These are phyloP conservation scores for Neonectria punicea DNA, from an alignment of 2,329 filamentous ascomycete species.

Conservation along the genomic window DNA sequence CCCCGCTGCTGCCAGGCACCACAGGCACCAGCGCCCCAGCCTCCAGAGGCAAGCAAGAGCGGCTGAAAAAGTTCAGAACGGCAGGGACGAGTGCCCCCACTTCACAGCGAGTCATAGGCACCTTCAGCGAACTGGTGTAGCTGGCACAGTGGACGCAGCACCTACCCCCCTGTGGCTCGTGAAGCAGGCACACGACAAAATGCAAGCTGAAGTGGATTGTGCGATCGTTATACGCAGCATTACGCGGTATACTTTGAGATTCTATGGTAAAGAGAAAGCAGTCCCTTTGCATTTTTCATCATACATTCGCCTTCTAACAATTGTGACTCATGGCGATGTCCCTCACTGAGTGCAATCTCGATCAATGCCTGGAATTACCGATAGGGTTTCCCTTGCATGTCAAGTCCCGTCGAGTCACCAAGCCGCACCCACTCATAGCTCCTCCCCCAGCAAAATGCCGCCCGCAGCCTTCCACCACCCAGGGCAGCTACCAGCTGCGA, in stretches of 20 bases:
- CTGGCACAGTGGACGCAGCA: not conserved
- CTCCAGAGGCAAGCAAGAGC: not conserved
- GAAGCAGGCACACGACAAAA: not conserved
- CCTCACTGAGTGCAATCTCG: not conserved
- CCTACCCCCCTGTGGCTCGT: not conserved
- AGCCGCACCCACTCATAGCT: conserved; percentile 18
- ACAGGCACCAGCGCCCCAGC: conserved; percentile 7
- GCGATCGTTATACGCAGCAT: not conserved
- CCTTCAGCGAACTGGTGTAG: not conserved
- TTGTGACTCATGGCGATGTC: conserved; percentile 1
- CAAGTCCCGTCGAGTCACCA: conserved; percentile 22
- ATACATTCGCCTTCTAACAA: not conserved
- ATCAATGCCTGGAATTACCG: not conserved
- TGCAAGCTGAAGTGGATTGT: not conserved
- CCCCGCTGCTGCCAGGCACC: conserved; percentile 33
- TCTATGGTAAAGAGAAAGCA: not conserved
- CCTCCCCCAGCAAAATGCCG: conserved; percentile 9
- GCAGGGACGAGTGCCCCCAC: not conserved
- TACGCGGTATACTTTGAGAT: not conserved
- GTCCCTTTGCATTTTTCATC: not conserved
- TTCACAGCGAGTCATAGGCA: not conserved
- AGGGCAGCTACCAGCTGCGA: conserved; percentile 21
- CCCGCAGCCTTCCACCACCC: not conserved
- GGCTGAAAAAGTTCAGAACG: not conserved
- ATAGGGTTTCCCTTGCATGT: not conserved